Evolutionary conservation across 2,329 filamentous ascomycete species (phyloP).

Genomic region (Pseudopyricularia cyperi): DNA sequence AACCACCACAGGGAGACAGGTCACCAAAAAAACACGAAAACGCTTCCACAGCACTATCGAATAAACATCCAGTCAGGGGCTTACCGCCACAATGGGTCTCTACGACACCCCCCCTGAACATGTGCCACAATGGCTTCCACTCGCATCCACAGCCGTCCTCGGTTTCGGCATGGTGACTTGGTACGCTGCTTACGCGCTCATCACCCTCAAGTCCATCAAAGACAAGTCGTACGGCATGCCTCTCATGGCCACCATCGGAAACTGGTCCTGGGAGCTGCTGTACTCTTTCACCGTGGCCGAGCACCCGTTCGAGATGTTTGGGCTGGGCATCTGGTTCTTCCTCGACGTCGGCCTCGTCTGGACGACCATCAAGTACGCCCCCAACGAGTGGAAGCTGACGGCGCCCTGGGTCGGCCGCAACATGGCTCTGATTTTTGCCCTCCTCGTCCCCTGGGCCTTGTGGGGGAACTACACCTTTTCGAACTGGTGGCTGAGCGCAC

Average conservation of each 20-base stretch:
- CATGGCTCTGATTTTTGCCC: constrained; percentile 18
- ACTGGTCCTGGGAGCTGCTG: constrained; percentile 38
- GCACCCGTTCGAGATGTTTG: constrained; percentile 25
- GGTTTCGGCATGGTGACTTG: constrained; percentile 24
- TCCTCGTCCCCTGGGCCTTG: constrained; percentile 19
- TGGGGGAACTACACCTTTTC: constrained; percentile 27
- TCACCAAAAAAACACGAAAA: not conserved
- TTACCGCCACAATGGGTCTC: not conserved
- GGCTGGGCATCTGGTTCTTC: constrained; percentile 34
- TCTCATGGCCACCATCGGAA: constrained; percentile 31
- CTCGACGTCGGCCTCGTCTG: constrained; percentile 36
- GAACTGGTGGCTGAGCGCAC: constrained; percentile 31
- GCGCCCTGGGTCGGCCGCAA: constrained; percentile 28
- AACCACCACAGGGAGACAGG: too few species aligned
- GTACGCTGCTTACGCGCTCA: constrained; percentile 31
- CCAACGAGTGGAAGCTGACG: constrained; percentile 19
- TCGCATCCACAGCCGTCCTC: constrained; percentile 19
- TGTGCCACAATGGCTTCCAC: constrained; percentile 22
- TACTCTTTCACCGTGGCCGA: constrained; percentile 34
- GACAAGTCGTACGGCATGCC: constrained; percentile 37
- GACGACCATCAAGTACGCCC: constrained; percentile 27
- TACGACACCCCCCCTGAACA: constrained; percentile 21
- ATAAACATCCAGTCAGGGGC: not conserved
- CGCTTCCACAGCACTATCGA: not conserved
- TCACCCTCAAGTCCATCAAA: constrained; percentile 27